A percentile compares a stretch with the other conserved stretches of the same genome.
Conservation (phyloP, 306 rosid species). For the Pyrus pyrifolia region DNA sequence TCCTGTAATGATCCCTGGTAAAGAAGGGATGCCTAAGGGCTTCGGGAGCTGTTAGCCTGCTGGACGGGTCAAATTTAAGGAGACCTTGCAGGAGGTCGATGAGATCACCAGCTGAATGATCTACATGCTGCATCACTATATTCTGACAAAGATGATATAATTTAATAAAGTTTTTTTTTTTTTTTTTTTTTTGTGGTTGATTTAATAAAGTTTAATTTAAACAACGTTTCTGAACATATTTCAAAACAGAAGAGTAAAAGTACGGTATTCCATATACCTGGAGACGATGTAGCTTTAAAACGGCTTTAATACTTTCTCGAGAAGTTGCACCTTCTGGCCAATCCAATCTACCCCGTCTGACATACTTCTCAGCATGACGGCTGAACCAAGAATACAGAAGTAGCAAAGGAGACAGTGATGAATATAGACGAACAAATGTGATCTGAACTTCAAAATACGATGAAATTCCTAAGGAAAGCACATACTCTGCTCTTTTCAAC, state of each 20-base stretch:
- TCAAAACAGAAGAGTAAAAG: not conserved
- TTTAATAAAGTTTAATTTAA: not conserved
- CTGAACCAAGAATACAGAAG: constrained; percentile 18
- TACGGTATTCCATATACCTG: constrained; percentile 36
- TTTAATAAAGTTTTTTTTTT: not conserved
- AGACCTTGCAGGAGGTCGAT: constrained; percentile 75
- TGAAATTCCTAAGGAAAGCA: not conserved
- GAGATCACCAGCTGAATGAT: constrained; percentile 86
- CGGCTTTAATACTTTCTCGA: constrained; percentile 75
- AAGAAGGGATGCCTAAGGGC: constrained; percentile 74
- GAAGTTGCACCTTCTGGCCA: constrained; percentile 87
- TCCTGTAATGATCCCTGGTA: constrained; percentile 47
- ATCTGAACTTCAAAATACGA: not conserved
- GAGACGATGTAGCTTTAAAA: constrained; percentile 57
- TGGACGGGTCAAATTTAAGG: constrained; percentile 62
- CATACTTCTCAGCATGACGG: constrained; percentile 67
- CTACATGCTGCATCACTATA: constrained; percentile 77
- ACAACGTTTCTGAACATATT: not conserved
- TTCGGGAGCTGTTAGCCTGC: constrained; percentile 55
- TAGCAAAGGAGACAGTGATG: not conserved
- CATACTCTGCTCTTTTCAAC: constrained; percentile 71
- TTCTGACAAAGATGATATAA: constrained; percentile 37
- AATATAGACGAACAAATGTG: not conserved
- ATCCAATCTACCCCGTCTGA: constrained; percentile 63
- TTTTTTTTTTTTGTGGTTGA: too few species aligned